These are phyloP conservation scores for Auricularia auricula-judae DNA, from an alignment of 768 basidiomycete species.

Conservation along the genomic window DNA sequence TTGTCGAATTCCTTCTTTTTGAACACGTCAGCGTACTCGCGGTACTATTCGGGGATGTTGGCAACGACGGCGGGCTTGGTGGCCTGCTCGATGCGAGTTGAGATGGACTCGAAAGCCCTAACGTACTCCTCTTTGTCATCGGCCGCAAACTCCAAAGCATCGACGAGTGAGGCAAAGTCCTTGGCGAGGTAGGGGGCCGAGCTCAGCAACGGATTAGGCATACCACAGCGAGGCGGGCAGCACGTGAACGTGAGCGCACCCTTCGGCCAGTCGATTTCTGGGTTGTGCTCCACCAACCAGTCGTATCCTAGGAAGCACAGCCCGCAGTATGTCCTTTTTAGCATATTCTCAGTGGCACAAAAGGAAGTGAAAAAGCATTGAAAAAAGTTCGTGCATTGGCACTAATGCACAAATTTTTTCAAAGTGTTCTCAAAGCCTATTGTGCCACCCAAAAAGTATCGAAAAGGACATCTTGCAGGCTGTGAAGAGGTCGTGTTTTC, in stretches of 20 bases:
- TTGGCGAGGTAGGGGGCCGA: background rate
- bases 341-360: too few relatives aligned
- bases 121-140: background rate
- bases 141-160: background rate
- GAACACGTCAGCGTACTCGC: background rate
- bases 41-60: background rate
- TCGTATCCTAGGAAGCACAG: background rate
- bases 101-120: background rate
- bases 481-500: background rate
- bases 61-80: background rate
- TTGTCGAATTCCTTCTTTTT: background rate
- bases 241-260: background rate
- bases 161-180: background rate
- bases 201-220: background rate
- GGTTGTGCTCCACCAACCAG: background rate
- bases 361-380: too few relatives aligned
- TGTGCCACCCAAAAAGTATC: too few relatives aligned
- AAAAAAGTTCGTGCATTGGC: too few relatives aligned
- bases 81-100: background rate
- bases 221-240: background rate
- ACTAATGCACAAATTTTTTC: too few relatives aligned
- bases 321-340: too few relatives aligned
- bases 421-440: too few relatives aligned
- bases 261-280: background rate
- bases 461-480: too few relatives aligned